Evolutionary conservation across 345 rosid genomes (phyloP), one percentile per base, ranked within the genome.

Genomic region (Citrus reticulata): DNA sequence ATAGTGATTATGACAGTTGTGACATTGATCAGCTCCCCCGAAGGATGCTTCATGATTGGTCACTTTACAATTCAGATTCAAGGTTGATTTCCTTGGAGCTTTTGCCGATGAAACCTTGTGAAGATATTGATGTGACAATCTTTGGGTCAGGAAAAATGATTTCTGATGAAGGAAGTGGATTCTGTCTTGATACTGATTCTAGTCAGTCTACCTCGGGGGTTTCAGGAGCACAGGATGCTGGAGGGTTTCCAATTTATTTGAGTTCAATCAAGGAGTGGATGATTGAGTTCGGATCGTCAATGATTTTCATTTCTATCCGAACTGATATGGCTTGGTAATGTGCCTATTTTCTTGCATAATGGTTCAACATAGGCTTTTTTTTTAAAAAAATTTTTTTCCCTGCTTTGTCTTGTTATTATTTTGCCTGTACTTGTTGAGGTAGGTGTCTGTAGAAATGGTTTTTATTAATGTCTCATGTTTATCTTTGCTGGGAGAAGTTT

Each of bases 251-350:
- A 7, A 84, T 92, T 39, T 92, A 72, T 77, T 82, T 95, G 79
- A 90, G 93, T 80, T 87, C 90, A 34, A 83, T 95, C 57, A 95
- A 95, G 83, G 98, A 91, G 80, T 93, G 98, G 98, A 86, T 83
- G 94, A 91, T 93, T 64, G 98, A 95, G 78, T 90, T 86, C 76
- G 95, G 95, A 42, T 79, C 90, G 20, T 83, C 89, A 16, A 84
- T 83, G 92, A 76, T 92, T 68, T 88, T 84, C 69, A 81, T 93
- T 58, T 91, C 93, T 17, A 55, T 95, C 59, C 91, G 95, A 30
- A 93, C 98, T 16, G 97, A 93, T 59, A 42, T 90, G 85, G 92
- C 95, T 79, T 93, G 98, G 98, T 95, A 93, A 60, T 73, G 51
- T 84, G 54, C 40, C 57, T 73, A 32, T 59, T 68, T 66, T 75